phyloP scores from a whole-genome alignment of 345 rosid genomes.

The Eucalyptus pauciflora region DNA sequence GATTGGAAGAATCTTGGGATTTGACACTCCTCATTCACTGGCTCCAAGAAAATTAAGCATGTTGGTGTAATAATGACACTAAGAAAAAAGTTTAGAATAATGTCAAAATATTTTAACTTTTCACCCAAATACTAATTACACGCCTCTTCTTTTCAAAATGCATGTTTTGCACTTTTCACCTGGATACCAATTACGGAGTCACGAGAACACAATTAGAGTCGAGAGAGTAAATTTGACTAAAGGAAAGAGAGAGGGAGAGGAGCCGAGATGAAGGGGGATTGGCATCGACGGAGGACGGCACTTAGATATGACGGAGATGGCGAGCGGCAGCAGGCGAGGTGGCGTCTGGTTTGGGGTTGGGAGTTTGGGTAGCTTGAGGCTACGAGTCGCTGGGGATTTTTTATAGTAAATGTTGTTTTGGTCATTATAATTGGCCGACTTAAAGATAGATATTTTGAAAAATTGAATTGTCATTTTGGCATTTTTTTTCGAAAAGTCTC shows the following conservation, averaged over 20 bases:
- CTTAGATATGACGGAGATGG: neutral
- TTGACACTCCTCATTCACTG: conserved; percentile 28
- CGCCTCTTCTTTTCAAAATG: neutral
- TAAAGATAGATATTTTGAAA: neutral
- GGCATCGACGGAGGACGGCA: neutral
- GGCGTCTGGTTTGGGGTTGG: neutral
- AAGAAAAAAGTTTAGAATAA: neutral
- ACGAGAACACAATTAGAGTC: neutral
- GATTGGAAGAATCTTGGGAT: conserved; percentile 20
- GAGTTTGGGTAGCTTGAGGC: neutral
- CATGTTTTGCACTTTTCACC: neutral
- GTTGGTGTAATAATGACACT: conserved; percentile 5
- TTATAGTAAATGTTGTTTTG: neutral
- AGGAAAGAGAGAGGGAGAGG: neutral
- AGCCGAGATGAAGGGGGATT: neutral
- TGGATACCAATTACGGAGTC: neutral
- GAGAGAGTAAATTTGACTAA: neutral
- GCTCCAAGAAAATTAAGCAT: conserved; percentile 5
- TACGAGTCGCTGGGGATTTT: neutral
- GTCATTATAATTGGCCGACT: neutral
- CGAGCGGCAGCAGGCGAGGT: neutral
- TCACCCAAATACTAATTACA: neutral
- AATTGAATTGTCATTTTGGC: neutral
- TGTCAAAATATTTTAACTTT: neutral
- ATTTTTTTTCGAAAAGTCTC: neutral